A percentile compares a stretch with the other conserved stretches of the same genome.
Evolutionary conservation across 2,329 filamentous ascomycete species (phyloP).

Genomic region (Fusarium burgessii): DNA sequence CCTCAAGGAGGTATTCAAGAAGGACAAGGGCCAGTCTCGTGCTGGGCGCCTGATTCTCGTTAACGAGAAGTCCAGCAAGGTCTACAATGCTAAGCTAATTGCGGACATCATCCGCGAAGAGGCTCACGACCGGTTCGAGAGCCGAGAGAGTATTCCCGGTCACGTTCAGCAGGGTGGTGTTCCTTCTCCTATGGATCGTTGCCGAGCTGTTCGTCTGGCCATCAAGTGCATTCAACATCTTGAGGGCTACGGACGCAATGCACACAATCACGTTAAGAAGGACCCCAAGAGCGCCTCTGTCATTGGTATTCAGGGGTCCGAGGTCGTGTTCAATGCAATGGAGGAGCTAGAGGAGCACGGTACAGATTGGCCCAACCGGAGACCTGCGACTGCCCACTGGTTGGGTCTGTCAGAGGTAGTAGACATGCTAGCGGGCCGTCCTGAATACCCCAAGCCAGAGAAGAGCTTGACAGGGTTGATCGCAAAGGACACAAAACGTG

Average conservation of each 20-base stretch:
- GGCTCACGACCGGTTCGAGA: constrained; percentile 91
- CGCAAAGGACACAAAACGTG: constrained; percentile 73
- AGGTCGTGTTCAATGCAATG: constrained; percentile 89
- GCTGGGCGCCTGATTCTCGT: constrained; percentile 96
- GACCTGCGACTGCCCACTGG: constrained; percentile 90
- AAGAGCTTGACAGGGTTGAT: constrained; percentile 61
- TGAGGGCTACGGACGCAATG: constrained; percentile 78
- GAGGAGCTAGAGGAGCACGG: constrained; percentile 82
- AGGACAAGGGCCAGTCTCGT: constrained; percentile 87
- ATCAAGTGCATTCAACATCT: constrained; percentile 96
- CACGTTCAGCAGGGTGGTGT: constrained; percentile 96
- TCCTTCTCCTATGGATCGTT: constrained; percentile 95
- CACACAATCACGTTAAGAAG: constrained; percentile 74
- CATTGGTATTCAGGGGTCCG: constrained; percentile 92
- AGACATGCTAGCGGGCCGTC: constrained; percentile 83
- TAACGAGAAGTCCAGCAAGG: constrained; percentile 92
- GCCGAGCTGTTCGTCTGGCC: constrained; percentile 88
- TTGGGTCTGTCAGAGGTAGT: constrained; percentile 82
- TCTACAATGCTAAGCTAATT: constrained; percentile 93
- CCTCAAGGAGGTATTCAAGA: constrained; percentile 84
- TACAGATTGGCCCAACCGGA: constrained; percentile 92
- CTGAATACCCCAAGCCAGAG: constrained; percentile 64
- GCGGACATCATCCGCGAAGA: constrained; percentile 96
- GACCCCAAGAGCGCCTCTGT: constrained; percentile 82
- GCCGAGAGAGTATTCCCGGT: constrained; percentile 88